Evolutionary conservation across 768 basidiomycete genomes (phyloP), one percentile per base, ranked within the genome.

Genomic region (Candolleomyces eurysporus): DNA sequence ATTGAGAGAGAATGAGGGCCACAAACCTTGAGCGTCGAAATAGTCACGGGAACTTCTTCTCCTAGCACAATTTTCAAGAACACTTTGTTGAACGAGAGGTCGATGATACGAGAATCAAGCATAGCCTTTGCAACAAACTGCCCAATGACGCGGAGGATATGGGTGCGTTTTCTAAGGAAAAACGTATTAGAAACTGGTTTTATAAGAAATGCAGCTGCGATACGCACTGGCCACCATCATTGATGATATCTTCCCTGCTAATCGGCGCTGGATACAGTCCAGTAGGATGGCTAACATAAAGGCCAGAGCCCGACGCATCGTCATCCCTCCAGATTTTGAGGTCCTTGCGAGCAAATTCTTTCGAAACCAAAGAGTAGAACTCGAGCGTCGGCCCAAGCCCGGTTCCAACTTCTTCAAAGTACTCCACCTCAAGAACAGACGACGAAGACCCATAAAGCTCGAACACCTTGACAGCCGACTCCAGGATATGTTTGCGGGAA

Each of bases 331-430:
- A 98, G 32, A 98, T 82, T 75, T 91, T 91, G 66, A 98, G 77
- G 62, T 92, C 87, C 67, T 89, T 85, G 58, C 92, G 80, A 0
- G 94, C 94, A 72, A 98, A 98, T 73, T 98, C 97, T 68, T 89
- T 91, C 48, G 93, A 96, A 8, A 95, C 97, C 54, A 98, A 76
- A n/a, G 96, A 92, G 73, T 98, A 99, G 76, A 99, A 99, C 76
- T 99, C 97, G 22, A 98, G 82, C 26, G 97, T 98, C 7, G 97
- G 97, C 3, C 97, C 97, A 11, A 99, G 79, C 19, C 97, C 97
- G 8, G 96, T 98, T 19, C 97, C 97, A 52, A 98, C 96, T 79
- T 99, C 97, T 69, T 97, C 94, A 69, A 98, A 98, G 77, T 98
- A 98, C 76, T 99, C 96, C 55, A 98, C 94, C 72, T 99, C 97